phyloP scores from a whole-genome alignment of 176 grass and related monocot species.

The Miscanthus lutarioriparius region DNA sequence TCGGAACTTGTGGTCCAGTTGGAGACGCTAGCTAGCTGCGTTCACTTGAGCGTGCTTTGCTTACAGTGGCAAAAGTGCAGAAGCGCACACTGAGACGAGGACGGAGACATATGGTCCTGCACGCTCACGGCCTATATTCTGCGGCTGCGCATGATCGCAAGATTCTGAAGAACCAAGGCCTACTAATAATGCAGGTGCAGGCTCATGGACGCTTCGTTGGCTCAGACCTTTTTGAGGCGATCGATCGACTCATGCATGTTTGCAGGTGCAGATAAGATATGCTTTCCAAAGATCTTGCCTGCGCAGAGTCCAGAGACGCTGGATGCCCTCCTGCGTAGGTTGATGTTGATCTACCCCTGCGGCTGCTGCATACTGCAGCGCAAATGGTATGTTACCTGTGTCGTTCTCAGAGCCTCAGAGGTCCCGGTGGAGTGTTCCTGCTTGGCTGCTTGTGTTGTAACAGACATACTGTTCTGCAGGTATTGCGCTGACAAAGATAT shows the following conservation, averaged over 20 bases:
- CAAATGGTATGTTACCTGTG: conserved; percentile 15
- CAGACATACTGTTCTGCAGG: neutral
- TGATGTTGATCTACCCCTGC: conserved; percentile 4
- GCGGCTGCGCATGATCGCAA: conserved; percentile 12
- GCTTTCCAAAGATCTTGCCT: conserved; percentile 3
- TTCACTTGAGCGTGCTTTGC: conserved; percentile 6
- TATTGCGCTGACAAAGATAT: neutral
- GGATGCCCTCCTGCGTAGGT: neutral
- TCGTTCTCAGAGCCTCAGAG: neutral
- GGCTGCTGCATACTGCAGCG: neutral
- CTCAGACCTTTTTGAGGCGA: neutral
- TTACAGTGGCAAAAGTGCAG: conserved; percentile 28
- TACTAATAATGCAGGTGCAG: conserved; percentile 20
- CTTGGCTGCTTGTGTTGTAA: neutral
- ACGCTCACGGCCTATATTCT: neutral
- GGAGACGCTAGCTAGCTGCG: neutral
- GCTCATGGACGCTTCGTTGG: conserved; percentile 15
- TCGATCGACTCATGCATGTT: neutral
- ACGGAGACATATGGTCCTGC: conserved; percentile 24
- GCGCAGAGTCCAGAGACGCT: neutral
- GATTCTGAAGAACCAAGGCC: neutral
- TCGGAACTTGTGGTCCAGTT: conserved; percentile 41
- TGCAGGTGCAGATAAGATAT: conserved; percentile 4
- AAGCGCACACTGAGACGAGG: neutral
- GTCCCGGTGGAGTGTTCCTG: neutral